A percentile compares a stretch with the other conserved stretches of the same genome.
These are phyloP conservation scores for Geranium rotundifolium DNA, from an alignment of 345 rosid genomes.

Conservation along the genomic window DNA sequence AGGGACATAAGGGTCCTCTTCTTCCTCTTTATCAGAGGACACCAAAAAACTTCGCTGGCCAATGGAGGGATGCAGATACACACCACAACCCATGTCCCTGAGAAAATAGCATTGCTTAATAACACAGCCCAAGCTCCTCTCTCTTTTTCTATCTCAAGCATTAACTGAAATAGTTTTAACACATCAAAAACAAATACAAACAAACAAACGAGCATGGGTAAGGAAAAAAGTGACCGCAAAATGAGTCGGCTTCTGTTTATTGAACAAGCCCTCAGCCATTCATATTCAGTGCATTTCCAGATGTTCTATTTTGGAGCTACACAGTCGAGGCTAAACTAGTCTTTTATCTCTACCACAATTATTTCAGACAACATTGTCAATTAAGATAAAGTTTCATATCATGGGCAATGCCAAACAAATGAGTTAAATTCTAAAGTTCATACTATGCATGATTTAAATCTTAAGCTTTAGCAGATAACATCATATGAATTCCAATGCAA, in stretches of 20 bases:
- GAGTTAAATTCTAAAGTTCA: too few species aligned
- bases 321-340: too few species aligned
- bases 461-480: background rate
- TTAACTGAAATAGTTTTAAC: background rate
- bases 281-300: too few species aligned
- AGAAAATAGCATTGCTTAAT: background rate
- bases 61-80: background rate
- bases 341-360: too few species aligned
- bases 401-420: too few species aligned
- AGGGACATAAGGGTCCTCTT: conserved; percentile 4
- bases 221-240: too few species aligned
- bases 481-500: background rate
- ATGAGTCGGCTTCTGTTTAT: too few species aligned
- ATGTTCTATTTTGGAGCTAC: too few species aligned
- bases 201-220: background rate
- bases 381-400: too few species aligned
- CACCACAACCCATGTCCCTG: conserved; percentile 10
- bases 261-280: too few species aligned
- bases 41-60: background rate
- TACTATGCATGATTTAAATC: background rate
- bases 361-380: too few species aligned
- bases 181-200: background rate
- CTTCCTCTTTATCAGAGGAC: conserved; percentile 1
- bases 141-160: background rate
- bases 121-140: too few species aligned